These are phyloP conservation scores for Penicillium paradoxum DNA, from an alignment of 495 filamentous ascomycete species.

Conservation along the genomic window DNA sequence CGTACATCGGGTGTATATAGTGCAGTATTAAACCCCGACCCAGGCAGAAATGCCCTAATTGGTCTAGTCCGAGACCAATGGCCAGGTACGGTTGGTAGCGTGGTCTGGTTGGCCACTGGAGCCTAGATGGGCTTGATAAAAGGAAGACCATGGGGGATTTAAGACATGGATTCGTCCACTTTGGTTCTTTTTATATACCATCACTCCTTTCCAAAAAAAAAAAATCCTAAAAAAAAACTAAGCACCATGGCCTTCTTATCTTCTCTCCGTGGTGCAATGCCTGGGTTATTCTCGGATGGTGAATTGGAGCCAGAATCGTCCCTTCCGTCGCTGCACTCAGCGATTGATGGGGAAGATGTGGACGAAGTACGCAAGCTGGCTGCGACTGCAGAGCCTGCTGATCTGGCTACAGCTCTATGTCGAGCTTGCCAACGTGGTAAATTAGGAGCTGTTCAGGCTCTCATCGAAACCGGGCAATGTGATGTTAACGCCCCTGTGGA, in stretches of 20 bases:
- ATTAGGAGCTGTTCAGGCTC: background rate
- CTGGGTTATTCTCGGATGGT: background rate
- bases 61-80: background rate
- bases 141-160: too few species aligned
- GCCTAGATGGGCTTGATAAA: background rate
- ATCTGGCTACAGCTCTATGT: slow-evolving; percentile 1
- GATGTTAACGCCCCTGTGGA: background rate
- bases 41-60: background rate
- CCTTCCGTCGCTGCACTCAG: background rate
- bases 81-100: background rate
- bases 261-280: background rate
- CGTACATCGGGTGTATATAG: too few species aligned
- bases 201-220: too few species aligned
- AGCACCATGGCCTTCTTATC: background rate
- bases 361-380: slow-evolving; percentile 1
- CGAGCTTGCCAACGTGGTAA: slow-evolving; percentile 3
- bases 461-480: slow-evolving; percentile 3
- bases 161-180: too few species aligned
- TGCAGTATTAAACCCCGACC: too few species aligned
- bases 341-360: slow-evolving; percentile 1
- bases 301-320: background rate
- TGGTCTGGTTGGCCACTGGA: background rate
- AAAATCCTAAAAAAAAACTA: too few species aligned
- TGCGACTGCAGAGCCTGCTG: background rate
- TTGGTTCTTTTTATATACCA: too few species aligned